Conservation (phyloP, 2,329 filamentous ascomycete genomes). For the Beauveria bassiana region DNA sequence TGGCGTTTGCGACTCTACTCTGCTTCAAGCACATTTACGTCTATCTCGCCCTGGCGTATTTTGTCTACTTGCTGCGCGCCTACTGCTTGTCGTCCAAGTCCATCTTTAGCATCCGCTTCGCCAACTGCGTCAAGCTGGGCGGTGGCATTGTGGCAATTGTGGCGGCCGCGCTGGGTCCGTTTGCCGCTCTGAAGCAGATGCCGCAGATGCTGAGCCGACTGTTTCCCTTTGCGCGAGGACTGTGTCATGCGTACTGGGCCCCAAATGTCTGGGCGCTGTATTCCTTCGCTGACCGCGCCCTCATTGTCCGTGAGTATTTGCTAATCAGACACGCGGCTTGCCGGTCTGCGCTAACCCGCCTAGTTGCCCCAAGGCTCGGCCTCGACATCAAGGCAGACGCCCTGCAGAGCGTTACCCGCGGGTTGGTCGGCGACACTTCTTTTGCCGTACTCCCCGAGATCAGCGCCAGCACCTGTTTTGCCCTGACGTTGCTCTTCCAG, state of each 20-base stretch:
- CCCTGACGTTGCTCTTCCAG: constrained; percentile 77
- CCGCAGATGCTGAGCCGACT: constrained; percentile 75
- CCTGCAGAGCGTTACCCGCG: constrained; percentile 81
- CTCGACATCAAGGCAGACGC: constrained; percentile 66
- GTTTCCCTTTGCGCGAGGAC: constrained; percentile 87
- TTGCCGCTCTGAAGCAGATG: constrained; percentile 72
- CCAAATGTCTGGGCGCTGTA: constrained; percentile 97
- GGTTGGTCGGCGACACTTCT: constrained; percentile 84
- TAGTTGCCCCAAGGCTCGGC: constrained; percentile 75
- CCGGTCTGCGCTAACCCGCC: not conserved
- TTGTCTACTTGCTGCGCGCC: constrained; percentile 79
- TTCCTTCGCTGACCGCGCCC: constrained; percentile 75
- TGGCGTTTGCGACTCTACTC: constrained; percentile 75
- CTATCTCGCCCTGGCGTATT: constrained; percentile 92
- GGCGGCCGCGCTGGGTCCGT: constrained; percentile 80
- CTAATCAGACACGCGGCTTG: not conserved
- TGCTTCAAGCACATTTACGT: constrained; percentile 99
- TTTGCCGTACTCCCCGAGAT: constrained; percentile 92
- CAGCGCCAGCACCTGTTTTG: constrained; percentile 70
- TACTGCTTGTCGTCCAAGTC: constrained; percentile 80
- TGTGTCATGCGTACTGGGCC: constrained; percentile 98
- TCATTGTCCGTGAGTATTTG: constrained; percentile 68
- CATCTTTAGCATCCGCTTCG: constrained; percentile 65
- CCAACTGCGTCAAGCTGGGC: constrained; percentile 79
- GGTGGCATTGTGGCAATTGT: constrained; percentile 64